Evolutionary conservation across 164 flowering plant species (phyloP), one percentile per base, ranked within the genome.

Genomic region (Aristolochia californica): DNA sequence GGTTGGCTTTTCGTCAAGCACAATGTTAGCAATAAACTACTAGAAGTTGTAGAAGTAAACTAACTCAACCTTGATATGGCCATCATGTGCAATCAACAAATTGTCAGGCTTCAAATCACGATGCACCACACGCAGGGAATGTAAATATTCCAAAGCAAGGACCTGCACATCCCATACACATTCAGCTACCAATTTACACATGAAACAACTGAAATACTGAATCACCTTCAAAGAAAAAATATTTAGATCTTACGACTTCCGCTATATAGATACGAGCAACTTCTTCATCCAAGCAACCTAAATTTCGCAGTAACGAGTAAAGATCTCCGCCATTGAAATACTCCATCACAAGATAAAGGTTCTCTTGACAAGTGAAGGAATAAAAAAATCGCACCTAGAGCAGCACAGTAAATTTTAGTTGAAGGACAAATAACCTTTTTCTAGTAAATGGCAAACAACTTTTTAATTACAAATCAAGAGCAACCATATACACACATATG

Each of bases 81-180:
- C 99, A 82, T 94, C 99, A 78, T 94, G 99, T 22, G 99, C 99
- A 78, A 94, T 94, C 74, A 94, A 73, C 66, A 94, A 71, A 82
- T 94, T 94, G 71, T 94, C 97, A 48, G 97, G 99, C 80, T 94
- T 94, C 69, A 94, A 66, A 74, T 94, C 97, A 62, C 97, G 99
- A 76, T 94, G 99, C 74, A 94, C 96, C 66, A 94, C 88, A 30
- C 83, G 75, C 54, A 84, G 73, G 45, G 99, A 90, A 75, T 94
- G 97, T 65, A 94, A 72, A 75, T 90, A 94, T 62, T 90, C 99
- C 80, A 94, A 63, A 54, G 99, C 99, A 77, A 94, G 97, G 58
- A 94, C 99, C 99, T 94, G 73, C 47, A 17, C 40, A 28, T 13
- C n/a, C 21, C 55, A 56, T 48, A 56, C 30, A 34, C 44, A 48